These are phyloP conservation scores for Didymella sp. DNA, from an alignment of 2,329 filamentous ascomycete genomes.

Conservation along the genomic window DNA sequence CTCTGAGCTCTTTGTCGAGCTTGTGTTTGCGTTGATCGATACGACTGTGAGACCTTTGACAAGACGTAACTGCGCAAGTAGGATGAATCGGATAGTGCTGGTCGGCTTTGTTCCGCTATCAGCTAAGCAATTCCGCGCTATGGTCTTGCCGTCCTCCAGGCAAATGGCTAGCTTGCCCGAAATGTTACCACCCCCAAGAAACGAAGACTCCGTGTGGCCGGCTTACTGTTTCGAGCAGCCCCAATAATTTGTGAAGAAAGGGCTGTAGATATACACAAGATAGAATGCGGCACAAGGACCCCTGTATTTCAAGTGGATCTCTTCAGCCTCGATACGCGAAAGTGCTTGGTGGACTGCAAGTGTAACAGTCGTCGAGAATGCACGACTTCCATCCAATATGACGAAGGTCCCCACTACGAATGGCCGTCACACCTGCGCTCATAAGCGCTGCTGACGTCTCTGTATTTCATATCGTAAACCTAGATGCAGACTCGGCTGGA, in stretches of 20 bases:
- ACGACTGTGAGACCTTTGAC: constrained; percentile 9
- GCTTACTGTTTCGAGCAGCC: constrained; percentile 4
- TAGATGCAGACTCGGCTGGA: not conserved
- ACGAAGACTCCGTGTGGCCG: not conserved
- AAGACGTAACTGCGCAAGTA: constrained; percentile 1
- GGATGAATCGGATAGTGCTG: not conserved
- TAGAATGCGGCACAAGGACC: constrained; percentile 12
- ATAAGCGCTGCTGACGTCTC: not conserved
- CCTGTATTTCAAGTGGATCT: not conserved
- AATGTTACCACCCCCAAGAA: not conserved
- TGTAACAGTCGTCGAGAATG: not conserved
- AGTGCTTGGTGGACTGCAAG: not conserved
- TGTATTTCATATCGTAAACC: not conserved
- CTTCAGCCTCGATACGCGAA: not conserved
- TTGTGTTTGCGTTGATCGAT: constrained; percentile 6
- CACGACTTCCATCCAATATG: not conserved
- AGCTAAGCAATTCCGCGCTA: constrained; percentile 13
- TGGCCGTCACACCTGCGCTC: not conserved
- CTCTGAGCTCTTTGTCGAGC: constrained; percentile 5
- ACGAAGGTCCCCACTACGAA: not conserved
- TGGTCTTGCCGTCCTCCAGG: constrained; percentile 10
- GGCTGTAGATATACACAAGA: not conserved
- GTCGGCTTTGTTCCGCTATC: not conserved
- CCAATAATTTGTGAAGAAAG: not conserved
- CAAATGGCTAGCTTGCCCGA: not conserved